Conservation (phyloP, 371 early-diverging fungal genomes). For the Capniomyces stellatus region DNA sequence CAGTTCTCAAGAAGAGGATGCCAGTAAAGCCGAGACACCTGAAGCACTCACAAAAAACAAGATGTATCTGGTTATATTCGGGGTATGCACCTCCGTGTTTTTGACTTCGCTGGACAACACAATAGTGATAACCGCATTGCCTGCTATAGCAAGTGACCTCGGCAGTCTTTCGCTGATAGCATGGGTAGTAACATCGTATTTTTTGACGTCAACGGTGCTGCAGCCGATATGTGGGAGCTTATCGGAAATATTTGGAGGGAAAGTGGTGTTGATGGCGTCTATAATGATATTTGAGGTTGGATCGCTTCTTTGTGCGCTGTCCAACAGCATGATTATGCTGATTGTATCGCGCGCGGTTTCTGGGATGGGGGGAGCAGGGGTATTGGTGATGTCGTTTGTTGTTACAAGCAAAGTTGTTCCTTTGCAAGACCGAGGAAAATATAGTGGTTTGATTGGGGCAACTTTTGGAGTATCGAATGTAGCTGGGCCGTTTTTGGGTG, state of each 20-base stretch:
- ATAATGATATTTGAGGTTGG: constrained; percentile 31
- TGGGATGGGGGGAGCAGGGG: constrained; percentile 51
- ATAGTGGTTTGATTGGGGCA: constrained; percentile 31
- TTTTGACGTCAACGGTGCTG: constrained; percentile 34
- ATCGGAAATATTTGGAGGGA: constrained; percentile 28
- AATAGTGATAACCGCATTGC: constrained; percentile 54
- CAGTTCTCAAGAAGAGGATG: too few relatives aligned
- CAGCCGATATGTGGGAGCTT: constrained; percentile 37
- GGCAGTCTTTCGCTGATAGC: constrained; percentile 22
- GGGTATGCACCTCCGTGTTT: constrained; percentile 31
- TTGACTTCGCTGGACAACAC: constrained; percentile 47
- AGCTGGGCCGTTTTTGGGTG: constrained; percentile 54
- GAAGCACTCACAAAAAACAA: too few relatives aligned
- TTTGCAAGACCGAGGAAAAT: constrained; percentile 32
- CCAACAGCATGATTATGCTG: constrained; percentile 34
- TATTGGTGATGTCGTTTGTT: constrained; percentile 36
- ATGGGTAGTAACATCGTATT: constrained; percentile 31
- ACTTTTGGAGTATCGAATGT: constrained; percentile 43
- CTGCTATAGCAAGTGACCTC: constrained; percentile 52
- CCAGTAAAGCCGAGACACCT: too few relatives aligned
- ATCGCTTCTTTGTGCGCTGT: constrained; percentile 32
- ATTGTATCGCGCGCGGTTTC: constrained; percentile 47
- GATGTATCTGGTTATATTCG: too few relatives aligned
- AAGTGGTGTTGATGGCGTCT: constrained; percentile 26
- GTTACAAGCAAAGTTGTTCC: constrained; percentile 16